phyloP scores from a whole-genome alignment of 1,284 basidiomycete genomes.

The Pseudozyma flocculosa region DNA sequence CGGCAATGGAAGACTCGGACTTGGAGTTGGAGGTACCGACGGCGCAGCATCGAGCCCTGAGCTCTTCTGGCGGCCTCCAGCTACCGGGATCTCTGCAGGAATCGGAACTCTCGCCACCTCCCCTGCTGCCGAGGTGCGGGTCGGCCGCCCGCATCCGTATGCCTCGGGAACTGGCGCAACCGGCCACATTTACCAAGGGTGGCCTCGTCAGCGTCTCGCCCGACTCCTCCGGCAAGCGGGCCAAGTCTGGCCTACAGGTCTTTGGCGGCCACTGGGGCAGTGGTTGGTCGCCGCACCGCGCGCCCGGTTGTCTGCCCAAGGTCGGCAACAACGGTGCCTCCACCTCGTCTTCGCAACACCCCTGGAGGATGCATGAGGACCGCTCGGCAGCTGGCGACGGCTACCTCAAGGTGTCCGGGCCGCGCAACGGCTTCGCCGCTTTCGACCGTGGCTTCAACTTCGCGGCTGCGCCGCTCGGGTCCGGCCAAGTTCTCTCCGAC shows the following conservation, averaged over 20 bases:
- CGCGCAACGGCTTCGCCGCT: not conserved
- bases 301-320: too few species aligned
- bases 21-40: not conserved
- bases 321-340: too few species aligned
- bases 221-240: conserved; percentile 19
- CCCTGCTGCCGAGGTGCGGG: conserved; percentile 32
- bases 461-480: too few species aligned
- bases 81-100: not conserved
- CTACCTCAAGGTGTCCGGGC: not conserved
- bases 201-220: conserved; percentile 35
- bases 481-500: not conserved
- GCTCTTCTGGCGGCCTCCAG: not conserved
- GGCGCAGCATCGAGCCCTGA: not conserved
- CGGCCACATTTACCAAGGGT: conserved; percentile 28
- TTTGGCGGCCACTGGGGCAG: conserved; percentile 13
- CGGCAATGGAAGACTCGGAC: not conserved
- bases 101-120: conserved; percentile 28
- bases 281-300: too few species aligned
- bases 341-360: not conserved
- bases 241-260: conserved; percentile 5
- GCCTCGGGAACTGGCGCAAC: conserved; percentile 28
- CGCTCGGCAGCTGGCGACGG: too few species aligned
- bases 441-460: not conserved
- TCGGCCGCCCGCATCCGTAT: conserved; percentile 13
- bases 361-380: not conserved